Evolutionary conservation across 306 rosid genomes (phyloP), one percentile per base, ranked within the genome.

Genomic region (Vigna trinervia): DNA sequence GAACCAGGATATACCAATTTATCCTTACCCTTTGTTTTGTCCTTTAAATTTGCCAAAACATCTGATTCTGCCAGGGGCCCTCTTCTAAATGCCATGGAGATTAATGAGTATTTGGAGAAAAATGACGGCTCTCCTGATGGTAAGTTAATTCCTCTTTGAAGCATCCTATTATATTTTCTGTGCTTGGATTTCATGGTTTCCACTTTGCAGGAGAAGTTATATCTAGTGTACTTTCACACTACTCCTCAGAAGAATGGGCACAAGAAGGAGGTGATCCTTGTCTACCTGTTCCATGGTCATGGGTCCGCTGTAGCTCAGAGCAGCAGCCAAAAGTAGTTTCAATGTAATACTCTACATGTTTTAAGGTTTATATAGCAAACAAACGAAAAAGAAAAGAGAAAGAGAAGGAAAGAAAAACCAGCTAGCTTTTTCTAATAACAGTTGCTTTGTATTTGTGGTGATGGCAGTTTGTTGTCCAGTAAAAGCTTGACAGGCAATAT

Each of bases 241-340:
- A 88, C 84, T 78, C 96, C 52, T 85, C 91, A 17, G 81, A 74
- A 73, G 87, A 85, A 68, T 92, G 96, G 98, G 90, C 87, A 11
- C 86, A 81, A 58, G 98, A 95, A 86, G 97, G 97, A 5, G 99
- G 99, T 61, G 99, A 95, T 56, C 97, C 99, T n/a, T 95, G 98
- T 85, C 71, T 88, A 51, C 99, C 99, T 71, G 98, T 86, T 81
- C 89, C 99, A 30, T 95, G 99, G 99, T 89, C 99, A 45, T 95
- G 99, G 97, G 80, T 92, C 85, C 91, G 64, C 17, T 95, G 99
- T 75, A 91, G 83, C 90, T 78, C 92, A 34, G 94, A 92, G 84
- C 84, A 78, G 58, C 97, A 71, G 43, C 97, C 98, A 82, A 89
- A 87, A 83, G 84, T 95, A 82, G 82, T 86, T 89, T 86, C 89